Base-by-base conservation (phyloP, 768 basidiomycete species). In the Termitomyces sp. region DNA sequence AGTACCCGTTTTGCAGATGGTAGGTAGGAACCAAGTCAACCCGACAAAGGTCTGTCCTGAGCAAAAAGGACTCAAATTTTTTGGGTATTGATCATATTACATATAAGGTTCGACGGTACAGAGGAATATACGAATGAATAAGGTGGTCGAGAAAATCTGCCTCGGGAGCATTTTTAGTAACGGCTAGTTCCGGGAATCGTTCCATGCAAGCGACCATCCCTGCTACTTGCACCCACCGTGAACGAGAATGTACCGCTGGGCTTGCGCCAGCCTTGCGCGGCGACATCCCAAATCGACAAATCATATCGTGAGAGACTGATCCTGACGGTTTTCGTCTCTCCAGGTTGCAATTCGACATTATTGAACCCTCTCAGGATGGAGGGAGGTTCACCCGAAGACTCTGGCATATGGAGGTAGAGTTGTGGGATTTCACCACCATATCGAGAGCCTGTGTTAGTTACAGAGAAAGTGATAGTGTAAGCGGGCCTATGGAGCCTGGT, bases 391-490 rank as follows among this genome's bases (percentile, higher is more conserved):
- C 78, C 79, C 3, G 87, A 77, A 0, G 79, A 81, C 0, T 74
- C 55, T 0, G 88, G 87, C 75, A 86, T 83, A 69, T 88, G 81
- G 30, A 93, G 31, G 72, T 92, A 93, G 18, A 93, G 70, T 75
- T 93, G 91, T 11, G 89, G 84, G 48, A 86, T 83, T 84, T 92
- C 91, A 39, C 79, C 77, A n/a, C 92, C 93, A 51, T 68, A 77
- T 11, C 79, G 70, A 0, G 66, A 58, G 0, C 92, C 93, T 0
- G 78, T 81, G 69, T 95, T 95, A 61, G 73, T 66, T 30, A 95
- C 77, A 7, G 76, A 70, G 68, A 93, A 93, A 0, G 79, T 80
- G 6, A 89, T 83, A 39, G 76, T 72, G 67, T 79, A 85, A 1
- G 80, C 80, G 9, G 89, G 85, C 61, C 81, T 78, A 66, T 91